Evolutionary conservation across 805 yeast genomes (phyloP).

Genomic region (Metschnikowia proteae): DNA sequence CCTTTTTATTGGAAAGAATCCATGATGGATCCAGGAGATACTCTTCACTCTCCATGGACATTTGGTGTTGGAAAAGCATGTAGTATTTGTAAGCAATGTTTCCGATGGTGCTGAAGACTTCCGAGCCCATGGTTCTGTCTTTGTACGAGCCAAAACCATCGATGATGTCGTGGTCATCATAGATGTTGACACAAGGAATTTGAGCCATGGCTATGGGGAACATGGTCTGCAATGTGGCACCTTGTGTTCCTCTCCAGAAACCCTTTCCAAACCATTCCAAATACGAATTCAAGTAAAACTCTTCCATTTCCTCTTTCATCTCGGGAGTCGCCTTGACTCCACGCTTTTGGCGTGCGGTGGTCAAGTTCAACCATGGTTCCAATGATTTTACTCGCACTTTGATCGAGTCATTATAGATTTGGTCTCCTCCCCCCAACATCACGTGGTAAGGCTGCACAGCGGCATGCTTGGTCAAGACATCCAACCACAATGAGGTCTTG

Average conservation of each 20-base stretch:
- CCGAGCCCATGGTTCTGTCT: conserved; percentile 67
- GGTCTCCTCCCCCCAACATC: conserved; percentile 98
- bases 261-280: conserved; percentile 89
- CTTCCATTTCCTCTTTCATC: conserved; percentile 51
- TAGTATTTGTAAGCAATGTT: conserved; percentile 78
- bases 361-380: conserved; percentile 59
- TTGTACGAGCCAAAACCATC: conserved; percentile 93
- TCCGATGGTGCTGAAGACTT: conserved; percentile 70
- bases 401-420: conserved; percentile 82
- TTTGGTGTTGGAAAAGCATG: conserved; percentile 88
- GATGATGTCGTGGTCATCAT: conserved; percentile 94
- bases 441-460: conserved; percentile 65
- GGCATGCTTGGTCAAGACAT: conserved; percentile 68
- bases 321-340: conserved; percentile 41
- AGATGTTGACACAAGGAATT: conserved; percentile 83
- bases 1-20: conserved; percentile 55
- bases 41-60: conserved; percentile 42
- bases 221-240: conserved; percentile 61
- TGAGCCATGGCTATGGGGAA: conserved; percentile 75
- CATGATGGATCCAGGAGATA: conserved; percentile 46
- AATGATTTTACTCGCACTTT: conserved; percentile 54
- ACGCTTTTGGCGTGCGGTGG: conserved; percentile 44
- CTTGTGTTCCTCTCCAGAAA: conserved; percentile 67
- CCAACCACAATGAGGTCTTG: conserved; percentile 81
- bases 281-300: conserved; percentile 71